phyloP scores from a whole-genome alignment of 495 filamentous ascomycete genomes.

The Penicillium silybi region DNA sequence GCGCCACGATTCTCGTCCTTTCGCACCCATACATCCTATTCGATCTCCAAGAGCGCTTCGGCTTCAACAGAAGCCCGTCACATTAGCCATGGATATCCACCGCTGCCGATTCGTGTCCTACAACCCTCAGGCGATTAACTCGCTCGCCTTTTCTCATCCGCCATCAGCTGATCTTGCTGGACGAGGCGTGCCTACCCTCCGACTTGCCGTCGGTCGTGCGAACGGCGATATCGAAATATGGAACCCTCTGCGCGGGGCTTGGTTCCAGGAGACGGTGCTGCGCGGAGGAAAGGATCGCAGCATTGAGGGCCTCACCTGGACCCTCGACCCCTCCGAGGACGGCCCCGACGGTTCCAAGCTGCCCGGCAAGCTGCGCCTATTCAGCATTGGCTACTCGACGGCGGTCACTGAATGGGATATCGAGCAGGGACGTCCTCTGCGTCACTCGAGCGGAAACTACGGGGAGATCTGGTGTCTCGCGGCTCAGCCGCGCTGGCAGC shows the following conservation, averaged over 20 bases:
- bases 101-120: constrained; percentile 96
- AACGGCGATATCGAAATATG: constrained; percentile 98
- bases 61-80: constrained; percentile 13
- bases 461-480: constrained; percentile 96
- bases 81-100: constrained; percentile 80
- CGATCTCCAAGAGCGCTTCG: constrained; percentile 10
- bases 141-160: constrained; percentile 86
- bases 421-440: constrained; percentile 64
- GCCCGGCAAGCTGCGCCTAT: constrained; percentile 76
- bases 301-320: constrained; percentile 89
- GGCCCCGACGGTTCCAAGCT: constrained; percentile 57
- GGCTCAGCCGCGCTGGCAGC: constrained; percentile 67
- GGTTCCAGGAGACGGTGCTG: constrained; percentile 86
- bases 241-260: constrained; percentile 82
- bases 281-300: constrained; percentile 80
- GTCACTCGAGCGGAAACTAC: constrained; percentile 85
- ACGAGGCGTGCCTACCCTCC: constrained; percentile 54
- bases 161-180: constrained; percentile 50
- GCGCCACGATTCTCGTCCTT: constrained; percentile 9
- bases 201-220: constrained; percentile 84
- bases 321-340: constrained; percentile 72
- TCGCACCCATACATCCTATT: constrained; percentile 8
- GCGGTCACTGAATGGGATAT: constrained; percentile 95
- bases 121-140: constrained; percentile 87
- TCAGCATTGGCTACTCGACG: constrained; percentile 93